A percentile compares a stretch with the other conserved stretches of the same genome.
Conservation (phyloP, 768 basidiomycete genomes). For the Leccinum longicurvipes region DNA sequence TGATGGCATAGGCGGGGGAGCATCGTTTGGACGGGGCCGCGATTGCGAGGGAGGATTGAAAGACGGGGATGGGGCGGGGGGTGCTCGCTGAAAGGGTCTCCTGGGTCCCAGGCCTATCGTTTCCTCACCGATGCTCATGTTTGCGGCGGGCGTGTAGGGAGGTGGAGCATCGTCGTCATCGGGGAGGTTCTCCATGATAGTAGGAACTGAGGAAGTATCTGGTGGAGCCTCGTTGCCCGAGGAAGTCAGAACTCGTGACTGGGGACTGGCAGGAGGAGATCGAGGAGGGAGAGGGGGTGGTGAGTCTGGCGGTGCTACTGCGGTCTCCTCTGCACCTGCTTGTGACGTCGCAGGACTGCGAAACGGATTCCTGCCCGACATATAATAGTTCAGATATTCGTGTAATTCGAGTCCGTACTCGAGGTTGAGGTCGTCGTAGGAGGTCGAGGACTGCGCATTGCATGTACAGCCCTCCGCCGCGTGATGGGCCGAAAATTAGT, state of each 20-base stretch:
- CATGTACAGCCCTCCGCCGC: no score
- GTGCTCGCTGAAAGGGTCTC: slow-evolving; percentile 56
- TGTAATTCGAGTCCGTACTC: no score
- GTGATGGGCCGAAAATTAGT: no score
- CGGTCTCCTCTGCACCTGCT: no score
- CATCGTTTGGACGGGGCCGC: neutral
- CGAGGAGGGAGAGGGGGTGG: slow-evolving; percentile 5
- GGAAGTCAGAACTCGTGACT: neutral
- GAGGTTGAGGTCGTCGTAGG: neutral
- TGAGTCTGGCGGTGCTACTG: neutral
- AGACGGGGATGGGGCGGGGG: slow-evolving; percentile 8
- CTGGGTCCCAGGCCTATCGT: slow-evolving; percentile 61
- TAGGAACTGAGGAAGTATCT: no score
- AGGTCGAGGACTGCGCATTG: neutral
- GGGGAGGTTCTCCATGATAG: slow-evolving; percentile 10
- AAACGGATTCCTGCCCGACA: slow-evolving; percentile 21
- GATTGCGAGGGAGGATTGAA: neutral
- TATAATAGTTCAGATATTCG: no score
- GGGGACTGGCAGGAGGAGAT: neutral
- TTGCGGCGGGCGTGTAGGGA: slow-evolving; percentile 61
- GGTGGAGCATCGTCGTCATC: slow-evolving; percentile 59
- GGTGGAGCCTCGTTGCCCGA: neutral
- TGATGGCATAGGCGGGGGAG: neutral
- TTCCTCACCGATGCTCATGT: slow-evolving; percentile 58
- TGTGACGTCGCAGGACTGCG: neutral